A percentile compares a stretch with the other conserved stretches of the same genome.
These are phyloP conservation scores for Ophiostoma perfectum DNA, from an alignment of 2,329 filamentous ascomycete species.

Conservation along the genomic window DNA sequence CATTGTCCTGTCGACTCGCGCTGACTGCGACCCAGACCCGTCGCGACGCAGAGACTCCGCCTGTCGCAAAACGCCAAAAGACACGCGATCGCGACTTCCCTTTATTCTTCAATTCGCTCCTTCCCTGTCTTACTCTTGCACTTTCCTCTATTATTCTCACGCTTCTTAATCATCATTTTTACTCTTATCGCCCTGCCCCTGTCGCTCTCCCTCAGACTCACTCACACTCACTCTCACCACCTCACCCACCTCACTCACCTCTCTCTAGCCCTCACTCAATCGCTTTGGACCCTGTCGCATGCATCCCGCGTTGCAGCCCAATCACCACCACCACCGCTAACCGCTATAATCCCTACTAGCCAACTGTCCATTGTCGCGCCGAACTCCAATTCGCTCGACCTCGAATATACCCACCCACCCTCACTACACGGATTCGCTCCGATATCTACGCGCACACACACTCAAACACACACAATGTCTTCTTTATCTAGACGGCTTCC, in stretches of 20 bases:
- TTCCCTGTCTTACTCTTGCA: not conserved
- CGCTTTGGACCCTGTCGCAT: constrained; percentile 12
- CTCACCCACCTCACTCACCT: not conserved
- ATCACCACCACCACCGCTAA: constrained; percentile 15
- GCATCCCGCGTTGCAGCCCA: constrained; percentile 14
- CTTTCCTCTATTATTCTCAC: not conserved
- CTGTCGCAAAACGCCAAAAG: constrained; percentile 15
- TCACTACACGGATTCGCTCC: not conserved
- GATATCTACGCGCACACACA: not conserved
- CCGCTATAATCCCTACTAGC: not conserved
- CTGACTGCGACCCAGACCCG: constrained; percentile 8
- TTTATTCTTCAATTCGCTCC: not conserved
- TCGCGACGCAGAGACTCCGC: constrained; percentile 1
- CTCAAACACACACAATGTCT: constrained; percentile 27
- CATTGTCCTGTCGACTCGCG: not conserved
- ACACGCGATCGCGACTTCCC: constrained; percentile 13
- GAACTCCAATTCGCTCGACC: not conserved
- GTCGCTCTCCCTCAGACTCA: not conserved
- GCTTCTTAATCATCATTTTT: not conserved
- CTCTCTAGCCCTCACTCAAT: not conserved
- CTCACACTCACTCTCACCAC: not conserved
- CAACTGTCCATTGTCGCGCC: constrained; percentile 18
- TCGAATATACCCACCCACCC: not conserved
- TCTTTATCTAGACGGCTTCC: constrained; percentile 34
- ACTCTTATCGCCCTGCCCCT: not conserved